Percentiles rank a stretch among this genome's conserved stretches.
phyloP scores from a whole-genome alignment of 257 asterid genomes.

The Solanum chiquidenum region DNA sequence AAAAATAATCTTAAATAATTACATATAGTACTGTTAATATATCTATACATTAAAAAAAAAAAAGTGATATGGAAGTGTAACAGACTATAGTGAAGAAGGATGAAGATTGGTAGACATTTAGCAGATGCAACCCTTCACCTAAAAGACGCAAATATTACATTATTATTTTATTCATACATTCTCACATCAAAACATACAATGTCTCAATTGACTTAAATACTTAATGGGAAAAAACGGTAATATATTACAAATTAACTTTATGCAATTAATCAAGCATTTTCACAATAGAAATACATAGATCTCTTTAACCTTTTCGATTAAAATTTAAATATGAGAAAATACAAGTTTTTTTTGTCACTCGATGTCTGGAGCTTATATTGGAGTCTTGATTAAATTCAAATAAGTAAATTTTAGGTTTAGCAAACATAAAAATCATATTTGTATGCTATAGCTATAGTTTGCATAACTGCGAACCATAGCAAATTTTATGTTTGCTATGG shows the following conservation, averaged over 20 bases:
- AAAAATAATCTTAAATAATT: neutral
- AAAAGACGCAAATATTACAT: neutral
- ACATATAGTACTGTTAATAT: too few species aligned
- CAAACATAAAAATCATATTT: too few species aligned
- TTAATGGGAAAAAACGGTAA: neutral
- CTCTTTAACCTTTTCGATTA: neutral
- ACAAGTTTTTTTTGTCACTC: neutral
- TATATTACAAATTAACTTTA: neutral
- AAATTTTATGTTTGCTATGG: too few species aligned
- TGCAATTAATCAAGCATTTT: neutral
- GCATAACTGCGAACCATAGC: fast-evolving
- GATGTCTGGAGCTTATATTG: neutral
- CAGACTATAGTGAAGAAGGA: neutral
- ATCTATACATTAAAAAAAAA: too few species aligned
- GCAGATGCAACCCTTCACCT: neutral
- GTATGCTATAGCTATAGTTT: too few species aligned
- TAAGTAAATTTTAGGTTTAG: too few species aligned
- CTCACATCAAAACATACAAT: neutral
- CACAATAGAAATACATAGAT: neutral
- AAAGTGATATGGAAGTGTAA: neutral
- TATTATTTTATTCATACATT: neutral
- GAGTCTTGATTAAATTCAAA: too few species aligned
- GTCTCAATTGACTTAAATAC: neutral
- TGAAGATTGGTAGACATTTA: neutral
- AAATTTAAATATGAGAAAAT: neutral